A percentile compares a stretch with the other conserved stretches of the same genome.
These are phyloP conservation scores for Trichoderma atroviride DNA, from an alignment of 2,329 filamentous ascomycete species.

Conservation along the genomic window DNA sequence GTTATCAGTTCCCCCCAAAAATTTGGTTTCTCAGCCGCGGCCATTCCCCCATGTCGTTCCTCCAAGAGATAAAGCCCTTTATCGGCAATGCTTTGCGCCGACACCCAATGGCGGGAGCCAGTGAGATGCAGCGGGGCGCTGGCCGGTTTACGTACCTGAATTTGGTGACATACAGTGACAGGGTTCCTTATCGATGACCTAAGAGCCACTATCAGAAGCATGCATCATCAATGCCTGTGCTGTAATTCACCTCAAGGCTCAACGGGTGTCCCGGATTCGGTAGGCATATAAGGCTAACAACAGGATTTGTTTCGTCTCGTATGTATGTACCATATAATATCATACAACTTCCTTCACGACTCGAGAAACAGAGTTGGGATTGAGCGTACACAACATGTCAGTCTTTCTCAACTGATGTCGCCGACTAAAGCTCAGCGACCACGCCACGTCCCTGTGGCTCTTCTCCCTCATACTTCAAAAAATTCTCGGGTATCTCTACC, in stretches of 20 bases:
- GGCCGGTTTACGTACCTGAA: slow-evolving; percentile 42
- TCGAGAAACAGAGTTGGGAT: neutral
- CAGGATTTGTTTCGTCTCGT: too few relatives aligned
- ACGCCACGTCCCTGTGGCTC: neutral
- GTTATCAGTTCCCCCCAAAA: slow-evolving; percentile 13
- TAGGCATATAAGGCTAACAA: too few relatives aligned
- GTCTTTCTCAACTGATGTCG: too few relatives aligned
- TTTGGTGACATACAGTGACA: slow-evolving; percentile 36
- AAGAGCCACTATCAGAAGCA: slow-evolving; percentile 2
- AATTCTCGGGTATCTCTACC: neutral
- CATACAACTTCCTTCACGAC: neutral
- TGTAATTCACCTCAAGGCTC: neutral
- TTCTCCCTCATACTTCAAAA: neutral
- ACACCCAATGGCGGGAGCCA: slow-evolving; percentile 15
- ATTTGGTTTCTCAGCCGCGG: slow-evolving; percentile 9
- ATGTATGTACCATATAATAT: neutral
- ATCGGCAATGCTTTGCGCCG: neutral
- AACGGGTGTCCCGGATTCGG: too few relatives aligned
- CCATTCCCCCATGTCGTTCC: neutral
- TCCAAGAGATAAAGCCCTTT: slow-evolving; percentile 24
- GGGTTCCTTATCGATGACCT: slow-evolving; percentile 25
- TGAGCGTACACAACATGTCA: neutral
- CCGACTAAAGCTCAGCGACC: neutral
- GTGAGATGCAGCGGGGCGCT: slow-evolving; percentile 26
- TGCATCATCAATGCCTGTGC: neutral